These are phyloP conservation scores for Rauvolfia tetraphylla DNA, from an alignment of 257 asterid species.

Conservation along the genomic window DNA sequence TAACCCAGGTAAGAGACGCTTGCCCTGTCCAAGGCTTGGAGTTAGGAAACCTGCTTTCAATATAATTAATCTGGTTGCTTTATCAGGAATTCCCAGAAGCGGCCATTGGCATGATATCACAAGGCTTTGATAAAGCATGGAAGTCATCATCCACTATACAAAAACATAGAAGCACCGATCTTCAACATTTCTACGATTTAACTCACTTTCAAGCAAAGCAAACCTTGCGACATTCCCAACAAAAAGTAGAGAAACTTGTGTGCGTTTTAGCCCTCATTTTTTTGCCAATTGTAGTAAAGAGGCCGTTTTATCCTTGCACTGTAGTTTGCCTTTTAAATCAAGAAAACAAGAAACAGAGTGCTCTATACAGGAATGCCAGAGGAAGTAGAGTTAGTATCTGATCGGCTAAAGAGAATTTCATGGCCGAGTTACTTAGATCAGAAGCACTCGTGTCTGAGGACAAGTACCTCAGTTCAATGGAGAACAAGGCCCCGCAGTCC, in stretches of 20 bases:
- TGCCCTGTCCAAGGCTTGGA: too few species aligned
- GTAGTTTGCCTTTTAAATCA: neutral
- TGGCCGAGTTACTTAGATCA: conserved; percentile 8
- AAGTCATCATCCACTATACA: neutral
- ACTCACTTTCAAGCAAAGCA: neutral
- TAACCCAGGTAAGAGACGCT: too few species aligned
- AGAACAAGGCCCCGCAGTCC: conserved; percentile 32
- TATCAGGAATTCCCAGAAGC: too few species aligned
- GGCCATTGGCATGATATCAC: neutral
- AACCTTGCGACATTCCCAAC: too few species aligned
- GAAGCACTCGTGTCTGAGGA: conserved; percentile 11
- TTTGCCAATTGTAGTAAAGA: neutral
- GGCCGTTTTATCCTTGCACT: neutral
- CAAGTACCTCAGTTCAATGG: conserved; percentile 43
- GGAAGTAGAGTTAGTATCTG: conserved; percentile 37
- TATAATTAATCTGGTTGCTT: too few species aligned
- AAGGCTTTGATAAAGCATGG: neutral
- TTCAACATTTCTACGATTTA: neutral
- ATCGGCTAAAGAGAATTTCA: conserved; percentile 33
- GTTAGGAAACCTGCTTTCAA: too few species aligned
- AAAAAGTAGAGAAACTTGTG: too few species aligned
- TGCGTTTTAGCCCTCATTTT: neutral
- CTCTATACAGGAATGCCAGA: conserved; percentile 20
- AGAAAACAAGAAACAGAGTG: conserved; percentile 11
- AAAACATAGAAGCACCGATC: too few species aligned